phyloP scores from a whole-genome alignment of 2,329 filamentous ascomycete species.

The Pseudonectria foliicola region DNA sequence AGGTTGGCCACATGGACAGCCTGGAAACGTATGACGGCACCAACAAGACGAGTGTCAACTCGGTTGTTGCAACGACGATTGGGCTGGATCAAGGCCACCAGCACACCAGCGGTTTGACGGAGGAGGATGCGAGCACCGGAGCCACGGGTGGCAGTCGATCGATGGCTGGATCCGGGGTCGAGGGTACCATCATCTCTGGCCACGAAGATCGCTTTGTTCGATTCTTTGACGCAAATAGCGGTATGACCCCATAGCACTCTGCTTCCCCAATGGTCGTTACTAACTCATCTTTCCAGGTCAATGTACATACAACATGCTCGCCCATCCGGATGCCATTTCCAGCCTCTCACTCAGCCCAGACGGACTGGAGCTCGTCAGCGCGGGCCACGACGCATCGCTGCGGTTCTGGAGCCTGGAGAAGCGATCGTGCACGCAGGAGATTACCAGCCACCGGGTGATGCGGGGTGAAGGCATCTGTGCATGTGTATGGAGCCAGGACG shows the following conservation, averaged over 20 bases:
- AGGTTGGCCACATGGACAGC: constrained; percentile 88
- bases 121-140: constrained; percentile 68
- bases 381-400: constrained; percentile 89
- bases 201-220: constrained; percentile 94
- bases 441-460: constrained; percentile 89
- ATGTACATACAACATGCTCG: constrained; percentile 98
- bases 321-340: constrained; percentile 88
- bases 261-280: constrained; percentile 1
- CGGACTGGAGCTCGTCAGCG: constrained; percentile 88
- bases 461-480: constrained; percentile 90
- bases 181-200: constrained; percentile 91
- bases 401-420: constrained; percentile 98
- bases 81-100: constrained; percentile 67
- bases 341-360: constrained; percentile 87
- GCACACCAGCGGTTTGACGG: constrained; percentile 49
- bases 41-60: constrained; percentile 71
- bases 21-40: constrained; percentile 90
- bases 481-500: constrained; percentile 93
- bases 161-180: constrained; percentile 68
- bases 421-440: constrained; percentile 88
- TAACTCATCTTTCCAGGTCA: constrained; percentile 57
- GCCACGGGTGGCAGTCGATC: constrained; percentile 65
- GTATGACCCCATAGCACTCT: constrained; percentile 49
- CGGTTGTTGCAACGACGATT: constrained; percentile 79
- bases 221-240: constrained; percentile 98